phyloP scores from a whole-genome alignment of 768 basidiomycete species.

The Heimioporus sp. region DNA sequence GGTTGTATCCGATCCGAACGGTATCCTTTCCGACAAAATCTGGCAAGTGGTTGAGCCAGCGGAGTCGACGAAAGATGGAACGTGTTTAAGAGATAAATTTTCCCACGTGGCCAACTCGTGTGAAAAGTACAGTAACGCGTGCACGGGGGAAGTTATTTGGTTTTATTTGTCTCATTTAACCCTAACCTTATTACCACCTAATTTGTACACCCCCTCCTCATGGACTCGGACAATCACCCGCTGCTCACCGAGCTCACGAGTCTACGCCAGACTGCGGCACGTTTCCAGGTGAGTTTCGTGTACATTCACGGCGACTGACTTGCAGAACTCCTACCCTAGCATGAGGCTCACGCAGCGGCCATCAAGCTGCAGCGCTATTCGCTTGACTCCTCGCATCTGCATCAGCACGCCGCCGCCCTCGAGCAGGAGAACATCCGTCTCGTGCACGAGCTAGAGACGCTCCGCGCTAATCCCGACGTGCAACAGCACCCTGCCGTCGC shows the following conservation, averaged over 20 bases:
- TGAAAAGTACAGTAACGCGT: not conserved
- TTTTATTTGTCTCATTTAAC: slow-evolving; percentile 6
- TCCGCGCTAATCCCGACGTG: slow-evolving; percentile 53
- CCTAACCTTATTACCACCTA: slow-evolving; percentile 17
- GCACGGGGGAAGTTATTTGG: slow-evolving; percentile 14
- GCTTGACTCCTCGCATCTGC: slow-evolving; percentile 41
- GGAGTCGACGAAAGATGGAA: too few relatives aligned
- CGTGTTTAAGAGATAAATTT: too few relatives aligned
- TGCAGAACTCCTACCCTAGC: slow-evolving; percentile 35
- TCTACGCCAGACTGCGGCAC: slow-evolving; percentile 43
- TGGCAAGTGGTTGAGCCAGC: too few relatives aligned
- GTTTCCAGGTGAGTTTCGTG: slow-evolving; percentile 44
- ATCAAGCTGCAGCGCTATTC: slow-evolving; percentile 65
- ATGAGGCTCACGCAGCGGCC: slow-evolving; percentile 66
- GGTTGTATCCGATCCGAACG: too few relatives aligned
- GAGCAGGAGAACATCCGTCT: slow-evolving; percentile 61
- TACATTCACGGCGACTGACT: not conserved
- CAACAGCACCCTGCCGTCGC: slow-evolving; percentile 36
- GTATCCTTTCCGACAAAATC: too few relatives aligned
- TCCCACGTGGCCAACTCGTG: too few relatives aligned
- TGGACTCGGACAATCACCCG: slow-evolving; percentile 35
- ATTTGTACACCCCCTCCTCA: not conserved
- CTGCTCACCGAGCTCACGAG: slow-evolving; percentile 48
- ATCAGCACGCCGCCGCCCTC: slow-evolving; percentile 30
- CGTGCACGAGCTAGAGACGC: slow-evolving; percentile 49